phyloP scores from a whole-genome alignment of 495 filamentous ascomycete genomes.

The Clavariopsis aquatica region DNA sequence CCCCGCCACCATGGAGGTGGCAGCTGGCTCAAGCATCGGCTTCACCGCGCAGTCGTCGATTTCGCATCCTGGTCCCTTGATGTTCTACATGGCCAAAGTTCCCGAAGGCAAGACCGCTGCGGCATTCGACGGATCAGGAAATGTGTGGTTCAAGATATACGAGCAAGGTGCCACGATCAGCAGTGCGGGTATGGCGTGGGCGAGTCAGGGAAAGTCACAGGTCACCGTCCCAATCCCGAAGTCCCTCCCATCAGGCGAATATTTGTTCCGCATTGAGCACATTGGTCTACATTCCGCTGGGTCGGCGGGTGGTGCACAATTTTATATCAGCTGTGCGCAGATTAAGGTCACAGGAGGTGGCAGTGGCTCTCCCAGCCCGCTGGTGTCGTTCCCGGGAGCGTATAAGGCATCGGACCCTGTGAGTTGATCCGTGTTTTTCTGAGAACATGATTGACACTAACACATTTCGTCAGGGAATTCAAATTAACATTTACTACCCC shows the following conservation, averaged over 20 bases:
- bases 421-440: not conserved
- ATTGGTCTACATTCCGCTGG: conserved; percentile 48
- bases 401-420: conserved; percentile 51
- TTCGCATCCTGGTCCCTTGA: conserved; percentile 55
- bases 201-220: conserved; percentile 38
- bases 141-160: conserved; percentile 56
- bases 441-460: not conserved
- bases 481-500: conserved; percentile 51
- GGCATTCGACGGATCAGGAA: conserved; percentile 53
- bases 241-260: conserved; percentile 38
- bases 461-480: conserved; percentile 40
- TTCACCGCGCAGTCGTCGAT: conserved; percentile 53
- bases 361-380: conserved; percentile 49
- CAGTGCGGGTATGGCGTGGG: conserved; percentile 48
- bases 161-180: conserved; percentile 22
- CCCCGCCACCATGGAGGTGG: conserved; percentile 47
- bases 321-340: conserved; percentile 61
- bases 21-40: conserved; percentile 49
- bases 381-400: conserved; percentile 56
- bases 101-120: conserved; percentile 50
- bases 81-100: conserved; percentile 58
- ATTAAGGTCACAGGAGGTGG: conserved; percentile 60
- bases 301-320: conserved; percentile 51
- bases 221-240: conserved; percentile 52
- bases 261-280: conserved; percentile 38